These are phyloP conservation scores for Alloteropsis angusta DNA, from an alignment of 202 grass and related monocot genomes.

Conservation along the genomic window DNA sequence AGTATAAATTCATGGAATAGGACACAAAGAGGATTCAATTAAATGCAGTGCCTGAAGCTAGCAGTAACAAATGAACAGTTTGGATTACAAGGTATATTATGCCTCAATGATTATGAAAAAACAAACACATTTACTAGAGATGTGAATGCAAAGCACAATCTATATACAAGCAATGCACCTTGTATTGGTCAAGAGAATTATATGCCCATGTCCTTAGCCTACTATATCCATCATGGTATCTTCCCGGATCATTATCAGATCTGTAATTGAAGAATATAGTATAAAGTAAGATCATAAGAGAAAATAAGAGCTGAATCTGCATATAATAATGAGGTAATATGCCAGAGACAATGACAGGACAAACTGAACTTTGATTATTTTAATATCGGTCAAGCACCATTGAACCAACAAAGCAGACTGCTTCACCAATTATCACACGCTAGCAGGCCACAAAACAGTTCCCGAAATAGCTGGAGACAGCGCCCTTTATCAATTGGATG, in stretches of 20 bases:
- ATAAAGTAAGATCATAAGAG: constrained; percentile 2
- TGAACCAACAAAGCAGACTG: neutral
- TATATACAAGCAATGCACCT: constrained; percentile 39
- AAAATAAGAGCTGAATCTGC: neutral
- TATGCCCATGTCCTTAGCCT: constrained; percentile 91
- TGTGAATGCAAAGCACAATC: neutral
- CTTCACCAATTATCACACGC: neutral
- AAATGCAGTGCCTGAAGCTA: neutral
- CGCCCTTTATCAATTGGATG: neutral
- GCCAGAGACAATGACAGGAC: neutral
- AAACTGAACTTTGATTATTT: neutral
- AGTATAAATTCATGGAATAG: neutral
- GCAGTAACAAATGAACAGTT: neutral
- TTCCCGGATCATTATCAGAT: constrained; percentile 52
- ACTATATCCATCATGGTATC: constrained; percentile 69
- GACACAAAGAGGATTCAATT: neutral
- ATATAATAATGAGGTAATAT: neutral
- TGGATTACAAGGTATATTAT: neutral
- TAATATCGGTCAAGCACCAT: neutral
- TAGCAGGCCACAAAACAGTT: neutral
- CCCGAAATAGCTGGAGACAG: neutral
- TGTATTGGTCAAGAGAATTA: constrained; percentile 92
- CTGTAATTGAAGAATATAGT: constrained; percentile 35
- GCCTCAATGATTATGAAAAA: neutral
- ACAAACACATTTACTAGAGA: neutral